Conservation (phyloP, 495 filamentous ascomycete genomes). For the Xylaria palmicola region DNA sequence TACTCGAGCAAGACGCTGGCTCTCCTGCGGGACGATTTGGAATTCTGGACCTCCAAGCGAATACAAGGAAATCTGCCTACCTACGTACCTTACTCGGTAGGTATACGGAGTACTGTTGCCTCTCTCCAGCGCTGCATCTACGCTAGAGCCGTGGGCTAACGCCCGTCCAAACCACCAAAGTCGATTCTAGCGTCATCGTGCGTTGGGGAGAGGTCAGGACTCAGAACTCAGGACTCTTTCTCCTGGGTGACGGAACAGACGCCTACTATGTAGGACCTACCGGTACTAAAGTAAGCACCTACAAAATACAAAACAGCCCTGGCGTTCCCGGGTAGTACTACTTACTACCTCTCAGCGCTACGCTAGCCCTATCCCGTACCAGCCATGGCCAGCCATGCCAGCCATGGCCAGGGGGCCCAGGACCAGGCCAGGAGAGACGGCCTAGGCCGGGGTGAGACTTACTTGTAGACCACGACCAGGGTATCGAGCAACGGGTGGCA, state of each 20-base stretch:
- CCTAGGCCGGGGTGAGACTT: background rate
- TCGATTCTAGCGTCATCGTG: conserved; percentile 10
- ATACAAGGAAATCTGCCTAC: conserved; percentile 8
- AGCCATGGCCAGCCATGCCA: no score
- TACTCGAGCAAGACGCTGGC: conserved; percentile 5
- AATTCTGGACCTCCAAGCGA: background rate
- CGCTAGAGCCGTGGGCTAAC: background rate
- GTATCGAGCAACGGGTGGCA: background rate
- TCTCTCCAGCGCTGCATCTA: background rate
- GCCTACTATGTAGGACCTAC: no score
- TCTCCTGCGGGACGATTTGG: conserved; percentile 10
- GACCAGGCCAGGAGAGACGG: background rate
- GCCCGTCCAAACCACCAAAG: background rate
- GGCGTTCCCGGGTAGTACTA: no score
- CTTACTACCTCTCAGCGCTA: no score
- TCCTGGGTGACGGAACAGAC: no score
- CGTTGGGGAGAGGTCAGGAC: background rate
- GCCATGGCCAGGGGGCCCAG: background rate
- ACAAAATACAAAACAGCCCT: no score
- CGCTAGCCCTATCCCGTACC: no score
- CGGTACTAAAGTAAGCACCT: background rate
- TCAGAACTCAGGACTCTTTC: background rate
- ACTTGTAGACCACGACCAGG: no score
- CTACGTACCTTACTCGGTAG: no score
- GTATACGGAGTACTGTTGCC: no score